These are phyloP conservation scores for Lepidium africanum DNA, from an alignment of 345 rosid genomes.

Conservation along the genomic window DNA sequence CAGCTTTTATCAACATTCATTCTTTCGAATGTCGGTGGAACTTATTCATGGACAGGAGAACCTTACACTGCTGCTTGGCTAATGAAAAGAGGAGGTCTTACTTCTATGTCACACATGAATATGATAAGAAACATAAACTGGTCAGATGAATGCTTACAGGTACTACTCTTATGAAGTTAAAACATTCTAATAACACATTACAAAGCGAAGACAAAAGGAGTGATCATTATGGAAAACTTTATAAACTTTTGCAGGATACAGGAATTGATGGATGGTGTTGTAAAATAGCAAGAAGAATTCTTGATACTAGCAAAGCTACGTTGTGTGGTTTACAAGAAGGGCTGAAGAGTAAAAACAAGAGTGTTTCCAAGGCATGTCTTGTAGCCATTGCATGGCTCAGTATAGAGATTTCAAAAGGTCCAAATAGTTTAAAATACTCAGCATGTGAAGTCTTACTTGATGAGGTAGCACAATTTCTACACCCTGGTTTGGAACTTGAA, in stretches of 20 bases:
- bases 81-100: conserved; percentile 76
- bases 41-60: conserved; percentile 83
- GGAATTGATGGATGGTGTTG: conserved; percentile 65
- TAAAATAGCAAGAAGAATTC: conserved; percentile 54
- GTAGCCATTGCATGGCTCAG: conserved; percentile 69
- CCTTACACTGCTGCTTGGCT: conserved; percentile 81
- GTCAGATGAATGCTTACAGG: conserved; percentile 75
- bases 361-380: conserved; percentile 54
- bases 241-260: conserved; percentile 43
- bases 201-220: neutral
- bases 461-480: conserved; percentile 60
- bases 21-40: conserved; percentile 81
- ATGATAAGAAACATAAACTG: conserved; percentile 70
- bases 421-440: conserved; percentile 40
- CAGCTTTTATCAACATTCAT: conserved; percentile 55
- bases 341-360: conserved; percentile 54
- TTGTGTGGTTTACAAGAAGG: conserved; percentile 52
- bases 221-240: neutral
- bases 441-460: conserved; percentile 65
- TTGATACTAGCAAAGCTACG: conserved; percentile 43
- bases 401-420: conserved; percentile 56
- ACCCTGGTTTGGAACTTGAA: conserved; percentile 83
- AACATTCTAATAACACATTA: neutral
- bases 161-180: neutral
- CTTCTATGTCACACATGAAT: conserved; percentile 50